phyloP scores from a whole-genome alignment of 1,284 basidiomycete species.

The Ganoderma boninense region DNA sequence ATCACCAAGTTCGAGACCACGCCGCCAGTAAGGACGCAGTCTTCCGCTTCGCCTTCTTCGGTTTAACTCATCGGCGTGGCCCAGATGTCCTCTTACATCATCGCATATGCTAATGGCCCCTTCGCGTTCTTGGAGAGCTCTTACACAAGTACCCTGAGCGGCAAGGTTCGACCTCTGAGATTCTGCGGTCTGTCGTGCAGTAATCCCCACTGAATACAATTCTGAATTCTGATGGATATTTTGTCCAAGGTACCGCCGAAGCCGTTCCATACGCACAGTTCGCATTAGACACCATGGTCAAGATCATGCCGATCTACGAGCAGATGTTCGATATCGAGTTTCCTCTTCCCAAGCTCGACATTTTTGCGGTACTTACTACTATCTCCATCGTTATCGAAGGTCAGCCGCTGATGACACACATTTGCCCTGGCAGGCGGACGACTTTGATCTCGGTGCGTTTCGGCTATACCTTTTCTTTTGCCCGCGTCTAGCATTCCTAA shows the following conservation, averaged over 20 bases:
- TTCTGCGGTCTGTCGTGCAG: constrained; percentile 68
- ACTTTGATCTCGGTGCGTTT: constrained; percentile 81
- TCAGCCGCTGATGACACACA: not conserved
- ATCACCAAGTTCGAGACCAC: constrained; percentile 82
- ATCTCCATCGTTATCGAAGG: not conserved
- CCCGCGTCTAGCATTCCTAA: too few species aligned
- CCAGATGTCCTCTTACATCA: constrained; percentile 89
- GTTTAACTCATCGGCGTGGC: not conserved
- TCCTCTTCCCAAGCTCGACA: constrained; percentile 93
- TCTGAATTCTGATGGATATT: constrained; percentile 37
- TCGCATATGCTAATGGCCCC: constrained; percentile 90
- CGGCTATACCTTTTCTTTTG: not conserved
- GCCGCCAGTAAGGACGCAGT: constrained; percentile 52
- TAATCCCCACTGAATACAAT: not conserved
- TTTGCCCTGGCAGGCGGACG: constrained; percentile 59
- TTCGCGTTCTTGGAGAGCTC: constrained; percentile 80
- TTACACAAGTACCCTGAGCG: constrained; percentile 85
- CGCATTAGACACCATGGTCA: constrained; percentile 89
- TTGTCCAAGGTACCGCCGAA: constrained; percentile 73
- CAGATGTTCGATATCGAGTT: constrained; percentile 90
- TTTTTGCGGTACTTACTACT: constrained; percentile 65
- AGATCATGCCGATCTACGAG: constrained; percentile 90
- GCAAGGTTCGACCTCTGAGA: constrained; percentile 82
- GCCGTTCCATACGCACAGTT: constrained; percentile 84
- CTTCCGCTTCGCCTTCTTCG: not conserved